A percentile compares a stretch with the other conserved stretches of the same genome.
Conservation (phyloP, 148 eudicot species). For the Linanthus parryae region DNA sequence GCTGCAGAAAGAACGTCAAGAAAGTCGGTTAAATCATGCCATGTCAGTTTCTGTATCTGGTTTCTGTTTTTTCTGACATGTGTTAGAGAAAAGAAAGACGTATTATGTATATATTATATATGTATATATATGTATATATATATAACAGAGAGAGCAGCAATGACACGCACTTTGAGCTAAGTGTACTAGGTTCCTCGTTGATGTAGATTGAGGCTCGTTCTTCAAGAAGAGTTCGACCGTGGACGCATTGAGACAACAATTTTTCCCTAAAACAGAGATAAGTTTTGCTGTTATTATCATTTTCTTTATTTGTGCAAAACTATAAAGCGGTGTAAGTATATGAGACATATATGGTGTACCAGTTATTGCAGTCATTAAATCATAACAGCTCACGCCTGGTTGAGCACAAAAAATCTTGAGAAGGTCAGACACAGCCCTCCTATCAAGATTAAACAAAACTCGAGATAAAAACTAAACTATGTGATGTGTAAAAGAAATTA, state of each 20-base stretch:
- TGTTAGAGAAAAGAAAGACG: no score
- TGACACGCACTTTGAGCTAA: conserved; percentile 49
- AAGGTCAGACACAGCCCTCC: conserved; percentile 26
- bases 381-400: conserved; percentile 49
- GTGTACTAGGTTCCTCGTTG: conserved; percentile 63
- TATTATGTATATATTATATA: no score
- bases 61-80: no score
- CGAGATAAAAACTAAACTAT: not conserved
- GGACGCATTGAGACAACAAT: conserved; percentile 56
- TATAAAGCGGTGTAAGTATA: not conserved
- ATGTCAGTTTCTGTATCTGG: not conserved
- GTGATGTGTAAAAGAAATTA: not conserved
- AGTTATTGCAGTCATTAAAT: conserved; percentile 39
- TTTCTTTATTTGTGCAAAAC: no score
- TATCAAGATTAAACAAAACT: not conserved
- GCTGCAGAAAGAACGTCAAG: conserved; percentile 25
- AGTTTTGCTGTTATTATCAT: no score
- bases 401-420: conserved; percentile 38
- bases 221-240: conserved; percentile 48
- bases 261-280: conserved; percentile 26
- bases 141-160: not conserved
- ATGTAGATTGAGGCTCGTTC: conserved; percentile 62
- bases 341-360: conserved; percentile 22
- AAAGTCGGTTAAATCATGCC: not conserved
- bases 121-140: no score